Percentiles rank a stretch among this genome's conserved stretches.
Evolutionary conservation across 2,329 filamentous ascomycete genomes (phyloP).

Genomic region (Diaporthe sp.): DNA sequence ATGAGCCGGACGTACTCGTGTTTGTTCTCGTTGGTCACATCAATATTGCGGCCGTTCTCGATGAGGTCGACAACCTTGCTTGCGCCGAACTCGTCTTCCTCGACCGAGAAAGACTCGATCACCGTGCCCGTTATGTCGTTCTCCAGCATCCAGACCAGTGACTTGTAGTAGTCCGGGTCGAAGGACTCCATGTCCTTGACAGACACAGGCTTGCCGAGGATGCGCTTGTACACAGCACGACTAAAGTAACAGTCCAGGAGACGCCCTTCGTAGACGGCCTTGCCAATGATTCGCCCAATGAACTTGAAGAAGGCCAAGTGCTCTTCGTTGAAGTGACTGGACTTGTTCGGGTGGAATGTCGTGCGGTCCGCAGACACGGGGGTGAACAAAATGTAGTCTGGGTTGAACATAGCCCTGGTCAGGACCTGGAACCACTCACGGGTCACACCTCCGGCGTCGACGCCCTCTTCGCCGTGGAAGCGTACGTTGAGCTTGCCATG

Average conservation of each 20-base stretch:
- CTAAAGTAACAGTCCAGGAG: slow-evolving; percentile 99
- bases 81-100: slow-evolving; percentile 94
- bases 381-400: slow-evolving; percentile 96
- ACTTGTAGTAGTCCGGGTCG: slow-evolving; percentile 99
- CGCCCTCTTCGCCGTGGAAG: slow-evolving; percentile 97
- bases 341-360: slow-evolving; percentile 97
- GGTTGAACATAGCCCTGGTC: slow-evolving; percentile 98
- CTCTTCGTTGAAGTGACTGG: slow-evolving; percentile 94
- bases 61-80: slow-evolving; percentile 89
- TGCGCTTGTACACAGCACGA: slow-evolving; percentile 97
- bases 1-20: slow-evolving; percentile 96
- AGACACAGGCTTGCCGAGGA: slow-evolving; percentile 93
- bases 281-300: slow-evolving; percentile 97
- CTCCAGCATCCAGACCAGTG: slow-evolving; percentile 96
- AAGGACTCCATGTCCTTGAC: slow-evolving; percentile 99
- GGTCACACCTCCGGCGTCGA: slow-evolving; percentile 97
- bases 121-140: slow-evolving; percentile 99
- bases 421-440: slow-evolving; percentile 99
- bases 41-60: slow-evolving; percentile 88
- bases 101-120: slow-evolving; percentile 94
- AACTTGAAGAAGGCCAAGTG: slow-evolving; percentile 99
- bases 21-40: slow-evolving; percentile 98
- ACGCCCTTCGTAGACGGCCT: slow-evolving; percentile 95
- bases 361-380: slow-evolving; percentile 97
- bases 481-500: slow-evolving; percentile 98